A percentile compares a stretch with the other conserved stretches of the same genome.
phyloP scores from a whole-genome alignment of 2,329 filamentous ascomycete genomes.

The Trichoderma hamatum region DNA sequence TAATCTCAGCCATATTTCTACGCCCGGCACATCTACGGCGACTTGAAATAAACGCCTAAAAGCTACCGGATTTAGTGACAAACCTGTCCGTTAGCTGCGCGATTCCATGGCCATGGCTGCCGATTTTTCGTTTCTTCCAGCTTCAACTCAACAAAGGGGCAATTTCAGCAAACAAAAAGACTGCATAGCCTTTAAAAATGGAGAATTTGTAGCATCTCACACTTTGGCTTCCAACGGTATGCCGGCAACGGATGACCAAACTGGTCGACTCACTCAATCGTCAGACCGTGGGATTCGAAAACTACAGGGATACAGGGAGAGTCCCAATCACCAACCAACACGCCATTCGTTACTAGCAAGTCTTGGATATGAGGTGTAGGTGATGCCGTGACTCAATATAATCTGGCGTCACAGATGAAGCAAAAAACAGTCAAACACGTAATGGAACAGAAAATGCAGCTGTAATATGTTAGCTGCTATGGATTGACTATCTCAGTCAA shows the following conservation, averaged over 20 bases:
- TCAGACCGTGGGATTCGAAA: background rate
- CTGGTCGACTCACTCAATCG: background rate
- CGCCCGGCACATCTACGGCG: background rate
- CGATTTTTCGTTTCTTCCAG: background rate
- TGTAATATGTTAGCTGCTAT: conserved; percentile 1
- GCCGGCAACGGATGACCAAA: background rate
- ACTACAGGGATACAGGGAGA: background rate
- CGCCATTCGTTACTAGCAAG: background rate
- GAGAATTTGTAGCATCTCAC: background rate
- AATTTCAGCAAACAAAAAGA: background rate
- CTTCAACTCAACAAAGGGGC: background rate
- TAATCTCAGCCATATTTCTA: background rate
- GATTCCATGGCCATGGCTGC: background rate
- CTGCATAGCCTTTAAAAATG: background rate
- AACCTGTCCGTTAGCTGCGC: conserved; percentile 4
- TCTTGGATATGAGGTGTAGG: background rate
- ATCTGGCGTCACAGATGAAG: background rate
- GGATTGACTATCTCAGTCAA: background rate
- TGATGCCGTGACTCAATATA: background rate
- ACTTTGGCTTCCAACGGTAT: background rate
- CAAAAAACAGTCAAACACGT: background rate
- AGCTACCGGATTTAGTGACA: conserved; percentile 1
- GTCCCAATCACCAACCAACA: background rate
- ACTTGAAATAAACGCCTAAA: background rate
- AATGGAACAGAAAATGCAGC: background rate